phyloP scores from a whole-genome alignment of 306 rosid species.

The Urtica urens region DNA sequence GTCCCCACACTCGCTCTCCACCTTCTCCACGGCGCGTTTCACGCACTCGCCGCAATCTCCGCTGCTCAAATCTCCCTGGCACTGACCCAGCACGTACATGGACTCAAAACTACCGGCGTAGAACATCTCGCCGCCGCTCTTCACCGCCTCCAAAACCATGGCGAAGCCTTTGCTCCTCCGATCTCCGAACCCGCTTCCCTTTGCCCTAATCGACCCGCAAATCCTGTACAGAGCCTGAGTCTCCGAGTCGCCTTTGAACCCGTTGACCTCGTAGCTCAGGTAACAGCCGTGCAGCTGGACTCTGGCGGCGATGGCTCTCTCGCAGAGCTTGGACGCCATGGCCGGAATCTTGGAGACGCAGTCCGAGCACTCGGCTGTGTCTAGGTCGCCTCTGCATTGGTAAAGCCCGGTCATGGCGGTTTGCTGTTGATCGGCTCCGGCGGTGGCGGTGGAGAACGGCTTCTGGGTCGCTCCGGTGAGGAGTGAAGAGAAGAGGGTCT shows the following conservation, averaged over 20 bases:
- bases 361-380: slow-evolving; percentile 36
- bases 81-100: slow-evolving; percentile 76
- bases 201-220: slow-evolving; percentile 38
- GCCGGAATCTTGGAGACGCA: slow-evolving; percentile 44
- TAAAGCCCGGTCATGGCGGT: slow-evolving; percentile 37
- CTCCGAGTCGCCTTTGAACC: slow-evolving; percentile 36
- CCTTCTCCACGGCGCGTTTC: slow-evolving; percentile 45
- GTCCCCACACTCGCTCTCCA: slow-evolving; percentile 35
- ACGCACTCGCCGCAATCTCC: slow-evolving; percentile 63
- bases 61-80: slow-evolving; percentile 55
- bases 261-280: slow-evolving; percentile 52
- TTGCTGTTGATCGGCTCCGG: slow-evolving; percentile 41
- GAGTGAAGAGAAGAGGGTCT: slow-evolving; percentile 33
- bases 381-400: slow-evolving; percentile 92
- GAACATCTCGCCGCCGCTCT: slow-evolving; percentile 41
- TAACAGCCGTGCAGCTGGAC: slow-evolving; percentile 79
- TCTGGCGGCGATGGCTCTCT: slow-evolving; percentile 46
- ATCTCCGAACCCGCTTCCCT: slow-evolving; percentile 44
- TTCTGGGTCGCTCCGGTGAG: slow-evolving; percentile 41
- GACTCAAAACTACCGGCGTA: slow-evolving; percentile 60
- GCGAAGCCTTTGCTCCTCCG: slow-evolving; percentile 53
- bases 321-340: slow-evolving; percentile 39
- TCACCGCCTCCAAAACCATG: slow-evolving; percentile 48
- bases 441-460: slow-evolving; percentile 38
- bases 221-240: slow-evolving; percentile 50